phyloP scores from a whole-genome alignment of 1,284 basidiomycete species.

The Sanghuangporus baumii region DNA sequence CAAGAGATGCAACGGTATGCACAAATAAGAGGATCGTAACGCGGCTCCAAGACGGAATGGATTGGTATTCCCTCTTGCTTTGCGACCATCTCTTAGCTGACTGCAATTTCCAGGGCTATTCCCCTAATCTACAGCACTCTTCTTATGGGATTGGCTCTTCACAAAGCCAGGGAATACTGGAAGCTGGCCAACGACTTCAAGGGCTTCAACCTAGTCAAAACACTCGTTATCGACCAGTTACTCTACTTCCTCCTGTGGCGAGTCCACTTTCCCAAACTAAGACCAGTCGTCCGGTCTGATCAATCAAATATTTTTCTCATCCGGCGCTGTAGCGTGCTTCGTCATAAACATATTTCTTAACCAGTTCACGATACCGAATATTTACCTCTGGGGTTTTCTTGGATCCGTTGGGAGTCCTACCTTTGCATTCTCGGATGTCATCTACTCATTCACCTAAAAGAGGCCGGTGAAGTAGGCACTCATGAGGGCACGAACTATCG shows the following conservation, averaged over 20 bases:
- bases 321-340: background rate
- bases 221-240: background rate
- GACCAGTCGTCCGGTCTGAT: background rate
- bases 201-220: background rate
- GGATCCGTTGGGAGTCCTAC: background rate
- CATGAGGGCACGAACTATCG: constrained; percentile 4
- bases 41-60: background rate
- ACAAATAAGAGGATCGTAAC: background rate
- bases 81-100: background rate
- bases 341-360: background rate
- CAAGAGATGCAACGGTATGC: background rate
- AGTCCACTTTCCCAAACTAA: background rate
- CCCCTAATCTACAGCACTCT: background rate
- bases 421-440: constrained; percentile 4
- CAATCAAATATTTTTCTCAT: background rate
- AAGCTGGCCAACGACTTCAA: background rate
- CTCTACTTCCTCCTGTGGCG: constrained; percentile 1
- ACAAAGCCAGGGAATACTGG: background rate
- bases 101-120: background rate
- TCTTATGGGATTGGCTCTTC: background rate
- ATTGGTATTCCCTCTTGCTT: background rate
- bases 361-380: background rate
- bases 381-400: background rate
- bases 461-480: constrained; percentile 1
- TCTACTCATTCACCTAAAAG: constrained; percentile 1